A percentile compares a stretch with the other conserved stretches of the same genome.
Conservation (phyloP, 2,329 filamentous ascomycete genomes). For the Botrytis pseudocinerea region DNA sequence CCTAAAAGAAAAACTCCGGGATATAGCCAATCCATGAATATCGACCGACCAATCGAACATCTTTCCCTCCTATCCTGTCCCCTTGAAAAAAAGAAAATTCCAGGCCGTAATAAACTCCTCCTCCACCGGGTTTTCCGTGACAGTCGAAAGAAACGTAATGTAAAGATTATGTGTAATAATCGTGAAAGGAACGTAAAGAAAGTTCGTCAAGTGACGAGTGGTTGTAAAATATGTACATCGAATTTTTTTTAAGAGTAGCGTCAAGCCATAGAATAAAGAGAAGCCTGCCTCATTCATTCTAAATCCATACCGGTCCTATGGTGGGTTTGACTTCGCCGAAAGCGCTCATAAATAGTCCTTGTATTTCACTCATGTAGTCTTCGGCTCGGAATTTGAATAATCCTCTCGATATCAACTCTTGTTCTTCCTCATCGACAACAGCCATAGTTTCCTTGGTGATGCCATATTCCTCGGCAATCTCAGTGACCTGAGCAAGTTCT, state of each 20-base stretch:
- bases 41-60: slow-evolving; percentile 14
- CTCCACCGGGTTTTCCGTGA: not conserved
- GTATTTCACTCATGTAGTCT: slow-evolving; percentile 82
- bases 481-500: slow-evolving; percentile 88
- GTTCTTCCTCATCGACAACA: slow-evolving; percentile 72
- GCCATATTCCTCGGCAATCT: slow-evolving; percentile 86
- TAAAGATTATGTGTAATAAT: slow-evolving; percentile 22
- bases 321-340: slow-evolving; percentile 36
- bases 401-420: slow-evolving; percentile 67
- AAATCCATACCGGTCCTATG: slow-evolving; percentile 39
- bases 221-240: slow-evolving; percentile 21
- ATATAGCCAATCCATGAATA: slow-evolving; percentile 19
- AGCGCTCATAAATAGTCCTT: slow-evolving; percentile 52
- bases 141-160: not conserved
- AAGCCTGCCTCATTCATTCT: slow-evolving; percentile 33
- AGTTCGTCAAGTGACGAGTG: slow-evolving; percentile 17
- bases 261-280: slow-evolving; percentile 12
- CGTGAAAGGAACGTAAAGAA: slow-evolving; percentile 21
- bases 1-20: slow-evolving; percentile 17
- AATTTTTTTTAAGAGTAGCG: not conserved
- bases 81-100: not conserved
- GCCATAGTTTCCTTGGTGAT: slow-evolving; percentile 54
- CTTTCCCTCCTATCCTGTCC: not conserved
- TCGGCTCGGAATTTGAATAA: slow-evolving; percentile 73
- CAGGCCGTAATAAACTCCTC: slow-evolving; percentile 22